Percentiles rank a stretch among this genome's conserved stretches.
Evolutionary conservation across 164 flowering plant species (phyloP).

Genomic region (Stephania yunnanensis): DNA sequence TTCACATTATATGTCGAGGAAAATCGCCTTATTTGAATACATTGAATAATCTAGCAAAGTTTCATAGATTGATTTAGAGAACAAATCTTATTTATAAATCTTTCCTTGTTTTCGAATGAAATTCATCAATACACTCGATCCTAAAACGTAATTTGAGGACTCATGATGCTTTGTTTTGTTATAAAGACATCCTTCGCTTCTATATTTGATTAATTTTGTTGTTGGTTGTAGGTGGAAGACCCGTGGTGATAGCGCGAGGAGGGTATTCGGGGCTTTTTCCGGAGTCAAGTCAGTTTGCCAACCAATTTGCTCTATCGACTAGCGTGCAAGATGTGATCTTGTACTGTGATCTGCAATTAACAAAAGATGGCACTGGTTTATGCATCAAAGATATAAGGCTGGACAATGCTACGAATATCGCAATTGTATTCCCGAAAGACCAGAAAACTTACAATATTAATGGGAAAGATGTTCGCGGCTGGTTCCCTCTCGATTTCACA

Average conservation of each 20-base stretch:
- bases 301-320: slow-evolving; percentile 25
- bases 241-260: slow-evolving; percentile 62
- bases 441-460: slow-evolving; percentile 51
- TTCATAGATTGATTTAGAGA: not conserved
- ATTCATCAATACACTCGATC: not conserved
- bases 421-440: slow-evolving; percentile 31
- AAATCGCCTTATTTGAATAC: not conserved
- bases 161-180: not conserved
- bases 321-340: slow-evolving; percentile 29
- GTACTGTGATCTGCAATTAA: slow-evolving; percentile 69
- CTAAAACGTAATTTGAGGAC: not conserved
- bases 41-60: not conserved
- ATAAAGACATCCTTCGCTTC: not conserved
- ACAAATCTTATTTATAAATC: not conserved
- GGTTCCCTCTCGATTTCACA: slow-evolving; percentile 63
- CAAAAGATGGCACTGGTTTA: slow-evolving; percentile 60
- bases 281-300: slow-evolving; percentile 50
- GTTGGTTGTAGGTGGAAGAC: slow-evolving; percentile 47
- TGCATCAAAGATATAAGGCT: slow-evolving; percentile 52
- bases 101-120: not conserved
- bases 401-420: slow-evolving; percentile 56
- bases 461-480: slow-evolving; percentile 47
- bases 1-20: not conserved
- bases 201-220: not conserved
- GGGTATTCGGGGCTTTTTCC: slow-evolving; percentile 87